Base-by-base conservation (phyloP, 495 filamentous ascomycete species). In the Penicillium malachiteum region DNA sequence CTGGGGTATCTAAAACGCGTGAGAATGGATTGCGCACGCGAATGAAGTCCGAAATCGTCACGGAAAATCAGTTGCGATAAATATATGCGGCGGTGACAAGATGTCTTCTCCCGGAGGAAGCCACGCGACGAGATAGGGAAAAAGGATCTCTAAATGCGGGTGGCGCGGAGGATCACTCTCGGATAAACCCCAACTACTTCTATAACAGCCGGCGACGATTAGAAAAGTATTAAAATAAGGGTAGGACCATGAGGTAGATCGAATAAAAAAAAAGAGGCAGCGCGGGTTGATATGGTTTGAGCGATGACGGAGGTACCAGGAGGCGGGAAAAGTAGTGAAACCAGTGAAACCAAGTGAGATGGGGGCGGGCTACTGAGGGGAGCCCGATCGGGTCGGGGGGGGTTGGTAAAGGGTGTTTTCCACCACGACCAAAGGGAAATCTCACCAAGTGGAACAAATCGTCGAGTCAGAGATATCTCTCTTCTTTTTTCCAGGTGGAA, bases 81-180 rank as follows among this genome's bases (percentile, higher is more conserved):
- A 57, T 48, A 57, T 54, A 42, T 57, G 49, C 48, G 45, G 44
- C 34, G 53, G 44, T 41, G 45, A 46, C 26, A 52, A 40, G 47
- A 43, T 43, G 56, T 57, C 44, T 55, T 57, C 13, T 50, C 42
- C 54, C 17, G 54, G 43, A 43, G 48, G 33, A 40, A 54, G 10
- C 48, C 61, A 59, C 62, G 86, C 85, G 31, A 94, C 81, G 42
- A 95, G 86, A 74, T 91, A 79, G 31, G 77, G 72, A 47, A 93
- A 82, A 45, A 92, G 84, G 12, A 79, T 80, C 57, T 89, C 57
- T 89, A 85, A 50, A 89, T 57, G 13, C 43, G 43, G 55, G 45
- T 55, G 52, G 58, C 62, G 63, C 57, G 49, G 53, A 46, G 17
- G 42, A 48, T 35, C 37, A 56, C 48, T 42, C 40, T 35, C 18